Conservation (phyloP, 2,329 filamentous ascomycete species). For the Sporothrix phasma region DNA sequence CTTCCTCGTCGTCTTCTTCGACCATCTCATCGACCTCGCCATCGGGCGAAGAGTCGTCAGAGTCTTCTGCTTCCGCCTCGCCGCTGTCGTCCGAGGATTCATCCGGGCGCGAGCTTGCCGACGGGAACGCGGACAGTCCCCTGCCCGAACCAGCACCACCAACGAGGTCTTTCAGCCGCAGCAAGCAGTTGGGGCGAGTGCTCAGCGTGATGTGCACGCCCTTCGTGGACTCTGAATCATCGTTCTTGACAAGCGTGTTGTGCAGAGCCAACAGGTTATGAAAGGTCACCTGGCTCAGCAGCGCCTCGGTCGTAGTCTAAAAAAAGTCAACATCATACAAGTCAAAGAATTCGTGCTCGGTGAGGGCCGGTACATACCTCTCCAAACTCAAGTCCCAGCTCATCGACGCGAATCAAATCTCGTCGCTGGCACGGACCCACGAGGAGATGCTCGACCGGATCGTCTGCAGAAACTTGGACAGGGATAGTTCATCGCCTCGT, state of each 20-base stretch:
- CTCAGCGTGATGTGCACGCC: conserved; percentile 18
- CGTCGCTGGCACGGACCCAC: conserved; percentile 37
- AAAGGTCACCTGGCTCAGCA: conserved; percentile 20
- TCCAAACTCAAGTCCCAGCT: conserved; percentile 43
- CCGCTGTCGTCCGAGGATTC: conserved; percentile 17
- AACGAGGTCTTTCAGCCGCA: conserved; percentile 19
- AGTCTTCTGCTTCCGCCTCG: conserved; percentile 17
- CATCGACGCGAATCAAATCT: conserved; percentile 42
- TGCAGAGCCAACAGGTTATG: conserved; percentile 20
- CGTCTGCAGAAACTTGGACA: conserved; percentile 35
- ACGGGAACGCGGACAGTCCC: conserved; percentile 17
- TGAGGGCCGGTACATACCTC: conserved; percentile 30
- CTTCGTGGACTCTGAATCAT: conserved; percentile 10
- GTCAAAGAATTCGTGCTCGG: not conserved
- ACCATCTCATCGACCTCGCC: conserved; percentile 13
- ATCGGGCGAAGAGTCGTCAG: conserved; percentile 10
- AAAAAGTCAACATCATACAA: not conserved
- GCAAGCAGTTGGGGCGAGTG: conserved; percentile 19
- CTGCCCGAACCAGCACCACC: conserved; percentile 18
- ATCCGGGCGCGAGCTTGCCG: not conserved
- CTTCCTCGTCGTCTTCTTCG: conserved; percentile 16
- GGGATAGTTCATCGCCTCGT: conserved; percentile 33
- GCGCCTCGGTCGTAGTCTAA: conserved; percentile 20
- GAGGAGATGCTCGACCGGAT: conserved; percentile 37
- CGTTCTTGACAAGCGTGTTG: conserved; percentile 19